Conservation (phyloP, 139 green algal species). For the Mesotaenium endlicherianum region DNA sequence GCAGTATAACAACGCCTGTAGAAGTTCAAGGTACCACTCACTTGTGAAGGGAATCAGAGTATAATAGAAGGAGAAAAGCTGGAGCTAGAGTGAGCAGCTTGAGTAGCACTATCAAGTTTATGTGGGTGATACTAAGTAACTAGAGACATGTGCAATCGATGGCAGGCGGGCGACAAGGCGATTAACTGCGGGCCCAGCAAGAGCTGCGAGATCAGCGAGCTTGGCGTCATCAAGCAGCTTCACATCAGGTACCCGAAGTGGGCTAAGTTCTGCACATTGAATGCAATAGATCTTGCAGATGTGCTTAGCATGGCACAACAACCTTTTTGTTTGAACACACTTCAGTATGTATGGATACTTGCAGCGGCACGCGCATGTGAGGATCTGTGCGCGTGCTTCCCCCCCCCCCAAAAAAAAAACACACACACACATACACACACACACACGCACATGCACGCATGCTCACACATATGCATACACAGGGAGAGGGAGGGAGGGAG, state of each 20-base stretch:
- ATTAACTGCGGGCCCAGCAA: conserved; percentile 52
- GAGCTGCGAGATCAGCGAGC: conserved; percentile 21
- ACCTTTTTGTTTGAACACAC: neutral
- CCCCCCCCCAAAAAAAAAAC: no score
- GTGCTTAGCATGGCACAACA: neutral
- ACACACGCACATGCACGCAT: no score
- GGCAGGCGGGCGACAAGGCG: conserved; percentile 63
- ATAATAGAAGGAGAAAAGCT: no score
- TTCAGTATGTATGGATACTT: neutral
- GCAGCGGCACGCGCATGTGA: neutral
- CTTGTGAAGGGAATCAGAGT: no score
- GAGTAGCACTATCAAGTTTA: no score
- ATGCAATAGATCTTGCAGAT: conserved; percentile 86
- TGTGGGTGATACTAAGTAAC: neutral
- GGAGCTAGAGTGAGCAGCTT: no score
- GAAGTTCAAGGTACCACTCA: no score
- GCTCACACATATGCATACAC: no score
- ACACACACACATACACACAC: no score
- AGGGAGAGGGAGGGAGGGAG: no score
- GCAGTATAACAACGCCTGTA: no score
- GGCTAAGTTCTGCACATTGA: no score
- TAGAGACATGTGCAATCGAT: neutral
- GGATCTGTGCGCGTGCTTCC: neutral
- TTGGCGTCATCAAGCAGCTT: conserved; percentile 43
- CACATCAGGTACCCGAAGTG: conserved; percentile 60